Evolutionary conservation across 2,329 filamentous ascomycete species (phyloP), one percentile per base, ranked within the genome.

Genomic region (Monosporascus ibericus): DNA sequence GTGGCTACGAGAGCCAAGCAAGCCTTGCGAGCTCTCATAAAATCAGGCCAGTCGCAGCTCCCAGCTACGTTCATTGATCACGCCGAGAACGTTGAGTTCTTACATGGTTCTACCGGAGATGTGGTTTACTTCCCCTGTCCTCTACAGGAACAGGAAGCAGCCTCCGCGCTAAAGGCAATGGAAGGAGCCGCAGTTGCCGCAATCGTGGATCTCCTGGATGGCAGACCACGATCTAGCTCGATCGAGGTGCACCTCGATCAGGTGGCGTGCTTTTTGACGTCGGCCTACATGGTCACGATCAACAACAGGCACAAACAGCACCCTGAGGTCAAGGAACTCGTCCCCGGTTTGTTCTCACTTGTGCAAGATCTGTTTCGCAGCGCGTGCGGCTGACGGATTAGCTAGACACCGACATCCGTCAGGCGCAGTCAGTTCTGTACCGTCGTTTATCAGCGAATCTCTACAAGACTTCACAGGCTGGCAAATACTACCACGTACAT

Each of bases 401-500:
- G 37, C 15, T 53, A 89, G 86, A 89, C 60, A 90, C 86, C 61
- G 87, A 90, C 67, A 69, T 90, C 22, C 71, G 88, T 5, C 72
- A 79, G 55, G 87, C 87, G 1, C 87, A 90, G 64, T 88, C 86
- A 2, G 81, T 84, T 55, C 72, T 81, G 6, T 90, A 90, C 63
- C 80, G 87, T 9, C 82, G 87, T 55, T 76, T 90, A 68, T 87
- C 86, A 11, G 86, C 86, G 15, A 88, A 88, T 55, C 70, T 90
- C 1, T 90, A 89, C 68, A 75, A 79, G 60, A 88, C 86, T 8
- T 84, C 81, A 64, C 77, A 75, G n/a, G 70, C 75, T 1, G 81
- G 79, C n/a, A 76, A 85, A 63, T 90, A 82, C 62, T 90, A 87
- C 63, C 87, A 90, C 62, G 86, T 90, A 25, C 87, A 90, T 64